phyloP scores from a whole-genome alignment of 306 rosid species.

The Acacia acuminata region DNA sequence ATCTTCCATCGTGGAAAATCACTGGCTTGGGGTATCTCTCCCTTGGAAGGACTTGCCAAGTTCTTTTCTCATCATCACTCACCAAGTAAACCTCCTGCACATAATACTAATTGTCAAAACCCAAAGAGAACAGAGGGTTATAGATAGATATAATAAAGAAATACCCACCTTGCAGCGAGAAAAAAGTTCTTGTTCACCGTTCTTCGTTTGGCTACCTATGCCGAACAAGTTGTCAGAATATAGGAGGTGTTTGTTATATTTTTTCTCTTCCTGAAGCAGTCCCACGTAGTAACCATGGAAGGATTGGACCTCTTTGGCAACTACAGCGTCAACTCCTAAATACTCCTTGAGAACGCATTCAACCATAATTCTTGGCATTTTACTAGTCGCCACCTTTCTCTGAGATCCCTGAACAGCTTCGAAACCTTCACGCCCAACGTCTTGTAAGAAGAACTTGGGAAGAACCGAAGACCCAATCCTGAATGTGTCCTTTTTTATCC shows the following conservation, averaged over 20 bases:
- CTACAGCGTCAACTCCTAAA: constrained; percentile 52
- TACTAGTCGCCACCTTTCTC: constrained; percentile 51
- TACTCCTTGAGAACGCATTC: constrained; percentile 59
- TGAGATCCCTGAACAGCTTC: constrained; percentile 52
- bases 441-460: constrained; percentile 67
- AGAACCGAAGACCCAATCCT: constrained; percentile 62
- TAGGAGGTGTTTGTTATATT: constrained; percentile 1
- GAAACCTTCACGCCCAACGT: constrained; percentile 59
- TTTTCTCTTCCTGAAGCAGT: constrained; percentile 32
- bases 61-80: constrained; percentile 58
- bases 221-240: constrained; percentile 27
- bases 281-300: constrained; percentile 67
- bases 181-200: constrained; percentile 40
- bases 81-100: constrained; percentile 52
- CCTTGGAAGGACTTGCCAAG: constrained; percentile 54
- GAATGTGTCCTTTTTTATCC: constrained; percentile 44
- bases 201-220: constrained; percentile 32
- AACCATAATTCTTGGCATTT: constrained; percentile 70
- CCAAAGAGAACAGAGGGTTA: not conserved
- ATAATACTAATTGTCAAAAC: not conserved
- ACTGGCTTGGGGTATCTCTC: constrained; percentile 55
- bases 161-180: constrained; percentile 23
- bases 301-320: constrained; percentile 60
- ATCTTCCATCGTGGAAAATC: constrained; percentile 83
- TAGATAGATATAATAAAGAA: constrained; percentile 12